Evolutionary conservation across 176 grass and related monocot species (phyloP), one percentile per base, ranked within the genome.

Genomic region (Oryza glaberrima): DNA sequence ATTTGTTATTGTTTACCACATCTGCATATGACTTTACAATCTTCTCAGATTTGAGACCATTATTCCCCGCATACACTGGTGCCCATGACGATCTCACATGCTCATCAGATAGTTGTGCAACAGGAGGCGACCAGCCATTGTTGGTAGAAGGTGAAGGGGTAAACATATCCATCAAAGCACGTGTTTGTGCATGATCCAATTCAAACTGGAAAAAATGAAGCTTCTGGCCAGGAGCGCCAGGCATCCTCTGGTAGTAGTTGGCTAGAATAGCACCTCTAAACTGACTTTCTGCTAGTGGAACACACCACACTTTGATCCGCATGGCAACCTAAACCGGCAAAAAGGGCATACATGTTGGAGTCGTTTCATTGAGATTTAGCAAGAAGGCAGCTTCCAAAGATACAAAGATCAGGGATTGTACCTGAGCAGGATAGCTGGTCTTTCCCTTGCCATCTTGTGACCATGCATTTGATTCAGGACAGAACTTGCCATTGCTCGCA

Each of bases 381-480:
- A 88, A 56, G 25, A 63, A 65, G 11, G 52, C 19, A 69, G 16
- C 63, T 86, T 66, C 2, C 70, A 72, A 79, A 83, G 65, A 79
- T 88, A 40, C 49, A 54, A 12, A 65, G 14, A 14, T 13, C 11
- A 81, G 26, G 26, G 61, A 49, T 30, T 65, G 67, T 91, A 93
- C 93, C 89, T 98, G 95, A 73, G 95, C 85, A 66, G 95, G 84
- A 87, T 90, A 98, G 65, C 65, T 79, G 52, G 95, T 98, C 83
- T 90, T 98, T 64, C 89, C 71, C n/a, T 64, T 78, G 64, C 87
- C 91, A 69, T 86, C 61, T 41, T 92, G 43, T 38, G 93, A 90
- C 95, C 93, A 98, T 67, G 93, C 95, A 88, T 93, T 92, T 65
- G 88, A 88, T 68, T 98, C 89, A 45, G 92, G 87, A 56, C 88